Conservation (phyloP, 768 basidiomycete genomes). For the Suillus weaverae region DNA sequence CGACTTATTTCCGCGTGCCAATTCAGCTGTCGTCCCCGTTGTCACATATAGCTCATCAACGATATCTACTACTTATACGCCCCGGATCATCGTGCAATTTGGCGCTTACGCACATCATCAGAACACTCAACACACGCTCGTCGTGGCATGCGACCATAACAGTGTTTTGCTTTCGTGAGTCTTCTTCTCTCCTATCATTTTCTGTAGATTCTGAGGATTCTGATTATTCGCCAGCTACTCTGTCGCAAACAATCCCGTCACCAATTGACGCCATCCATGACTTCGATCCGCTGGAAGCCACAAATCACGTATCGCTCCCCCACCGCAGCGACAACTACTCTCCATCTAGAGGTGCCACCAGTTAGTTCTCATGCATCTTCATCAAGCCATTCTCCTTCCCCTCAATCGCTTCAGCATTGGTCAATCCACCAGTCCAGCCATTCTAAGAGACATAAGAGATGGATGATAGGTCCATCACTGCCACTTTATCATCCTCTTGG, state of each 20-base stretch:
- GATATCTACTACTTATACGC: background rate
- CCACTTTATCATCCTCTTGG: slow-evolving; percentile 73
- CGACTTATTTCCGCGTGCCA: background rate
- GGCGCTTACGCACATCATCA: slow-evolving; percentile 1
- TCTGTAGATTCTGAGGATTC: background rate
- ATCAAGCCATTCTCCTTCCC: slow-evolving; percentile 17
- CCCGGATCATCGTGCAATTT: background rate
- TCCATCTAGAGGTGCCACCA: slow-evolving; percentile 22
- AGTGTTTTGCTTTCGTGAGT: background rate
- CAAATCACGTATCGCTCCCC: slow-evolving; percentile 60
- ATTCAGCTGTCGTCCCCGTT: background rate
- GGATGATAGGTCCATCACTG: slow-evolving; percentile 41
- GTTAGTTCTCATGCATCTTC: slow-evolving; percentile 15
- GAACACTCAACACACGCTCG: background rate
- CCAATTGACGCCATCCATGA: slow-evolving; percentile 4
- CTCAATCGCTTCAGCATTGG: slow-evolving; percentile 14
- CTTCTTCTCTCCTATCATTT: background rate
- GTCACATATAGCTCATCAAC: background rate
- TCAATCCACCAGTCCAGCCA: slow-evolving; percentile 9
- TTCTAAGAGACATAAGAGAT: slow-evolving; percentile 16
- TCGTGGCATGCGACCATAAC: slow-evolving; percentile 1
- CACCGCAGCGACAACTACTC: slow-evolving; percentile 32
- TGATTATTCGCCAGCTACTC: background rate
- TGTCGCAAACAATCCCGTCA: background rate
- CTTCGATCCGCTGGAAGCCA: slow-evolving; percentile 55